Percentiles rank a stretch among this genome's conserved stretches.
Evolutionary conservation across 805 yeast genomes (phyloP).

Genomic region (Wickerhamomyces xylosicus): DNA sequence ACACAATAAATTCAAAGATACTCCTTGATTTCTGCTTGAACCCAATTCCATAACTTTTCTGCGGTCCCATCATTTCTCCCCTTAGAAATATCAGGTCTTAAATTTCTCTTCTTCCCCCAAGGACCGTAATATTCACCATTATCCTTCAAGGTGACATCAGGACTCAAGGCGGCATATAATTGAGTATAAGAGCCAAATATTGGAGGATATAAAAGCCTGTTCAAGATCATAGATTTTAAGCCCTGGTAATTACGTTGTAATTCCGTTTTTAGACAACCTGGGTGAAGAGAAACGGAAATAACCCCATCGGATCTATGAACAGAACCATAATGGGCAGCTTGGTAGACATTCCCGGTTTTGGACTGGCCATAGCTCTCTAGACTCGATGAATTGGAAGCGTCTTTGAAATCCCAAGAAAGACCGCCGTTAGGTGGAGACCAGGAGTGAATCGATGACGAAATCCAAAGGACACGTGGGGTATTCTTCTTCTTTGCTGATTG

Average conservation of each 20-base stretch:
- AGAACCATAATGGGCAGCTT: conserved; percentile 25
- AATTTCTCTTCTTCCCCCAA: conserved; percentile 28
- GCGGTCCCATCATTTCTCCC: conserved; percentile 24
- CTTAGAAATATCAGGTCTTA: conserved; percentile 26
- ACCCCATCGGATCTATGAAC: conserved; percentile 19
- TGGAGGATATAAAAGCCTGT: conserved; percentile 3
- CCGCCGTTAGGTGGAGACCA: conserved; percentile 24
- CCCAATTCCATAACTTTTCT: conserved; percentile 23
- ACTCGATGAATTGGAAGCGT: conserved; percentile 5
- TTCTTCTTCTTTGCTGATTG: conserved; percentile 21
- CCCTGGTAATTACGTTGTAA: conserved; percentile 18
- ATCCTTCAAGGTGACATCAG: conserved; percentile 22
- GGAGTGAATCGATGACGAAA: conserved; percentile 29
- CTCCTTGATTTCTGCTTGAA: conserved; percentile 17
- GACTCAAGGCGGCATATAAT: conserved; percentile 30
- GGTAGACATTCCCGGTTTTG: conserved; percentile 30
- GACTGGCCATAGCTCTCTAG: conserved; percentile 25
- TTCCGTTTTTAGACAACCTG: conserved; percentile 29
- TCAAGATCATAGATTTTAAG: not conserved
- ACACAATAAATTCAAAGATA: too few relatives aligned
- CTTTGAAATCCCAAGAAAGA: conserved; percentile 22
- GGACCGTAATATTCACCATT: conserved; percentile 29
- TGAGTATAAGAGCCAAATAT: conserved; percentile 34
- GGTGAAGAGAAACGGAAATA: conserved; percentile 27
- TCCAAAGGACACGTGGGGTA: conserved; percentile 33